Percentiles rank a stretch among this genome's conserved stretches.
Evolutionary conservation across 2,329 filamentous ascomycete genomes (phyloP).

Genomic region (Grosmannia penicillata): DNA sequence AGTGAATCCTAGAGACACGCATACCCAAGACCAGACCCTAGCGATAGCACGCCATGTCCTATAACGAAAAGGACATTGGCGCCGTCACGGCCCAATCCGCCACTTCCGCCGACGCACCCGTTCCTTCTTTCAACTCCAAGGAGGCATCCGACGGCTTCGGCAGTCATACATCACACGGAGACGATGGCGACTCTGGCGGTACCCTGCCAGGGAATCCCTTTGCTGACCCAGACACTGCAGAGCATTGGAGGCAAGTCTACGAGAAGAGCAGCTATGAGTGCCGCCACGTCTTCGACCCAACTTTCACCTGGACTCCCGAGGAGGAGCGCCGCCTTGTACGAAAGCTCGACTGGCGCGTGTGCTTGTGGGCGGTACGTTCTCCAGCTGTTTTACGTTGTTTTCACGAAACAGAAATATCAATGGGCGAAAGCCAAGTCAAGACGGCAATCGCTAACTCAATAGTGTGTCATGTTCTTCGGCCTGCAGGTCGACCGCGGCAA

Average conservation of each 20-base stretch:
- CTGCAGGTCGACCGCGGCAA: constrained; percentile 22
- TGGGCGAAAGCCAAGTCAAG: too few relatives aligned
- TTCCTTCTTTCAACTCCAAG: not conserved
- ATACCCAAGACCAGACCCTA: too few relatives aligned
- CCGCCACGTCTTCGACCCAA: constrained; percentile 37
- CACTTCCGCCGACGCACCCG: not conserved
- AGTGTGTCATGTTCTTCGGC: constrained; percentile 20
- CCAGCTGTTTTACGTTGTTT: not conserved
- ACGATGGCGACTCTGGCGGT: not conserved
- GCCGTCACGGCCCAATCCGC: too few relatives aligned
- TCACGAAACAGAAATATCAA: too few relatives aligned
- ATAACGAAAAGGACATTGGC: not conserved
- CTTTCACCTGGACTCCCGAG: constrained; percentile 33
- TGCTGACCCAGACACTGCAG: constrained; percentile 14
- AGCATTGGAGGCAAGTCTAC: constrained; percentile 20
- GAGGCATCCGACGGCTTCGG: not conserved
- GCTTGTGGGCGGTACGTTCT: constrained; percentile 15
- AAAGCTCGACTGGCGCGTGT: constrained; percentile 26
- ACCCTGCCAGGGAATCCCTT: constrained; percentile 15
- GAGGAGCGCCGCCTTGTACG: constrained; percentile 39
- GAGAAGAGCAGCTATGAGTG: constrained; percentile 32
- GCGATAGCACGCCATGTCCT: not conserved
- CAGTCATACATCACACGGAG: not conserved
- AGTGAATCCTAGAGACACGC: too few relatives aligned
- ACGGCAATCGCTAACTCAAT: constrained; percentile 13